Base-by-base conservation (phyloP, 225 moss, liverwort and hornwort genomes). In the Pseudoscleropodium purum region DNA sequence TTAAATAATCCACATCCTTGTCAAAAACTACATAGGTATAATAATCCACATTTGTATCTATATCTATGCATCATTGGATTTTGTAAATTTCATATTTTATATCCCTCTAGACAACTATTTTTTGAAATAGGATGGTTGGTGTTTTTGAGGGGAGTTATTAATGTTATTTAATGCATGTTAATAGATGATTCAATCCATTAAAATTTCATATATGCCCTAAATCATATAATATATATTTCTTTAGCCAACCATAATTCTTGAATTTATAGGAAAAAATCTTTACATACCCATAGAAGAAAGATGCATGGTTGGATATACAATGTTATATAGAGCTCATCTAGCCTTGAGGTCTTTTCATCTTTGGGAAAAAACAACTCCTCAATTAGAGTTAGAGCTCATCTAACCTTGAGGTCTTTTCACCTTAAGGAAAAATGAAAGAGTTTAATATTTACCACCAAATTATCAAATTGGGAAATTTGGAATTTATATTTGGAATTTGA, bases 81-180 rank as follows among this genome's bases (percentile, higher is more conserved):
- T 19, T 30, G 2, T 49, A 31, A 11, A 4, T 49, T 49, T 20
- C 1, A 49, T 19, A 49, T 33, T 49, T 75, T 31, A 4, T 19
- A 73, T 8, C 16, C 26, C 0, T 10, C 7, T 2, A 29, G 1
- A 7, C 19, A 49, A 75, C 2, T 2, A 31, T 31, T 19, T 31
- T 12, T 49, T 49, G 4, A 20, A 47, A 33, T 0, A 1, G 0
- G 2, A 49, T 49, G 33, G 7, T 0, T 49, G 2, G 5, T 20
- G 1, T 75, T 49, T 41, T 45, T 0, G n/a, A 45, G 0, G 6
- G 1, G 10, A 45, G 0, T 74, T 33, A 49, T 33, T 19, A 33
- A 31, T 47, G 18, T 47, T 31, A 18, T 18, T 30, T 19, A 18
- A 6, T 30, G 6, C 2, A 4, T 31, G 0, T 33, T 7, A 11